Conservation (phyloP, 768 basidiomycete species). For the Kwoniella sp. region DNA sequence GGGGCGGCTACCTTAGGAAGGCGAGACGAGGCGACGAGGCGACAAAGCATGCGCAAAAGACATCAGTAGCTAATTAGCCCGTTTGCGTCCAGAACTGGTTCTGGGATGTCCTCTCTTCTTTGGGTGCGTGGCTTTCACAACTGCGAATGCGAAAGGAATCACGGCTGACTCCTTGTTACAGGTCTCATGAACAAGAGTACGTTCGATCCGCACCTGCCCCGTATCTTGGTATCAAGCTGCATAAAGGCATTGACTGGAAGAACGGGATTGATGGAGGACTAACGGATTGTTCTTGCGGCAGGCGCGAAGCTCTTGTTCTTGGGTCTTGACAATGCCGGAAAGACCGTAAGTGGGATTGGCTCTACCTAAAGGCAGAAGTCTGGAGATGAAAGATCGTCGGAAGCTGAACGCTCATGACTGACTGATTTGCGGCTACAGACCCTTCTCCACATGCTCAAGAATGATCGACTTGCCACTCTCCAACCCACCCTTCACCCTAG, state of each 20-base stretch:
- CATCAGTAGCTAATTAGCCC: not conserved
- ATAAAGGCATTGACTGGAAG: too few species aligned
- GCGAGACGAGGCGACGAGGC: too few species aligned
- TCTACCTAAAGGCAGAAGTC: not conserved
- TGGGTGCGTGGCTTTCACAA: slow-evolving; percentile 67
- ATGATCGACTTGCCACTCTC: slow-evolving; percentile 92
- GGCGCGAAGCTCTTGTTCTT: slow-evolving; percentile 97
- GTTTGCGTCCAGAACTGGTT: slow-evolving; percentile 72
- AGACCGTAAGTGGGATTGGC: slow-evolving; percentile 69
- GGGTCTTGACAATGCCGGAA: slow-evolving; percentile 97
- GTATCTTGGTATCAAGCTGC: too few species aligned
- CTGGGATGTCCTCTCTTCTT: slow-evolving; percentile 90
- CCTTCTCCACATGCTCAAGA: slow-evolving; percentile 98
- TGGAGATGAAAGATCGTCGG: too few species aligned
- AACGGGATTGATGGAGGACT: not conserved
- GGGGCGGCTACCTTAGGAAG: too few species aligned
- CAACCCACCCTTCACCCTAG: slow-evolving; percentile 99
- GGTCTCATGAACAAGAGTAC: slow-evolving; percentile 89
- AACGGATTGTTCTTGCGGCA: slow-evolving; percentile 16
- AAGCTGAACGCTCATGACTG: not conserved
- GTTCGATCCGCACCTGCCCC: slow-evolving; percentile 5
- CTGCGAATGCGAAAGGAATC: not conserved
- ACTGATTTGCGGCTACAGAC: slow-evolving; percentile 63
- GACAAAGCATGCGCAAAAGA: too few species aligned
- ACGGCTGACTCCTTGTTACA: slow-evolving; percentile 49